These are phyloP conservation scores for Xylariaceae sp. DNA, from an alignment of 2,329 filamentous ascomycete genomes.

Conservation along the genomic window DNA sequence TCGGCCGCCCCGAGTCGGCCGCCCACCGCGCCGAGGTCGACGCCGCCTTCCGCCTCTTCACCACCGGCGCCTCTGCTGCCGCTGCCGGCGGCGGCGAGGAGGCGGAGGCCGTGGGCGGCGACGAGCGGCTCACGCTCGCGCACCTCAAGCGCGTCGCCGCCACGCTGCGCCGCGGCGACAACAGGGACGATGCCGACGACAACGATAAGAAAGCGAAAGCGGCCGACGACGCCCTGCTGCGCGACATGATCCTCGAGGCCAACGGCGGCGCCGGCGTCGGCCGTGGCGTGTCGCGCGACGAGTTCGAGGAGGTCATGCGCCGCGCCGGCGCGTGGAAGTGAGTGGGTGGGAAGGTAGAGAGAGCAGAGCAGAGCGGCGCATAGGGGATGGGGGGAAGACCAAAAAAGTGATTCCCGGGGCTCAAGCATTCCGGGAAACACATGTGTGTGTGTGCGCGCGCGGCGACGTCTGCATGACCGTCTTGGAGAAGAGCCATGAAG, in stretches of 20 bases:
- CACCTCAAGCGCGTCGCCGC: slow-evolving; percentile 74
- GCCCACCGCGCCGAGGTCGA: slow-evolving; percentile 61
- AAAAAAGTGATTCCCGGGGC: too few relatives aligned
- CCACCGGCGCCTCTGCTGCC: too few relatives aligned
- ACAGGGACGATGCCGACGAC: too few relatives aligned
- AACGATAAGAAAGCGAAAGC: too few relatives aligned
- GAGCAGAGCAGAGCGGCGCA: too few relatives aligned
- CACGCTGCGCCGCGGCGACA: slow-evolving; percentile 75
- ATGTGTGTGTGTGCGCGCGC: too few relatives aligned
- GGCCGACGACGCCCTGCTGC: slow-evolving; percentile 72
- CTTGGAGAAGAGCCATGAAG: too few relatives aligned
- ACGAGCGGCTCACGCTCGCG: slow-evolving; percentile 62
- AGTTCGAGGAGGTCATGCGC: slow-evolving; percentile 82
- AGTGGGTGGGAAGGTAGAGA: slow-evolving; percentile 24
- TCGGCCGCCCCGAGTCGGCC: slow-evolving; percentile 32
- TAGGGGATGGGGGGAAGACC: too few relatives aligned
- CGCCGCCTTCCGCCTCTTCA: slow-evolving; percentile 77
- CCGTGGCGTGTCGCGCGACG: slow-evolving; percentile 64
- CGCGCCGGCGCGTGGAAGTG: slow-evolving; percentile 75
- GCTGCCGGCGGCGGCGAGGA: slow-evolving; percentile 14
- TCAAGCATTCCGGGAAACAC: too few relatives aligned
- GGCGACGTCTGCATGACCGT: too few relatives aligned
- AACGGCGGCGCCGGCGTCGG: slow-evolving; percentile 70
- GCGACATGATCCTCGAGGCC: slow-evolving; percentile 92
- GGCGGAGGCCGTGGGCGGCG: slow-evolving; percentile 11